Evolutionary conservation across 192 early-diverging fungal species (phyloP), one percentile per base, ranked within the genome.

Genomic region (Rhizophagus clarus): DNA sequence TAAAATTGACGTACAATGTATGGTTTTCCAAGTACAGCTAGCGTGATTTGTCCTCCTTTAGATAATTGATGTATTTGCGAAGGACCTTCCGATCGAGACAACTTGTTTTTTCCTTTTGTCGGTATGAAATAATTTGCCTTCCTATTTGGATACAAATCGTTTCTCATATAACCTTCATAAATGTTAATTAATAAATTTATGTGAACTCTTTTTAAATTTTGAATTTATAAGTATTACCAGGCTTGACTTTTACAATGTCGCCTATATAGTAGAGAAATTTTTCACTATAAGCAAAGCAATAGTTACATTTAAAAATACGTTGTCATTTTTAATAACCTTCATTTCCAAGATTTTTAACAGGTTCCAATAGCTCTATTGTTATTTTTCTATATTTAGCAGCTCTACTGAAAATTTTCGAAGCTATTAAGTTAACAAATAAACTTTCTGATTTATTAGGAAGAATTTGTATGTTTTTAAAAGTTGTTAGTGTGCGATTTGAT

Each of bases 111-210:
- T 6, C 68, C 68, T 24, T 4, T 40, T 56, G 15, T 56, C 11
- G 32, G 68, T 42, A 70, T 70, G 31, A 26, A 70, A 40, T 70
- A 70, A 37, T 70, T 70, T 7, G 68, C 68, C 22, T 24, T 37
- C 9, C 68, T 37, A n/a, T 40, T 34, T n/a, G 68, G 68, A 70
- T 70, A 70, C 22, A 70, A 40, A 22, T 37, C 37, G n/a, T 70
- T 31, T n/a, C 68, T 70, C 68, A 70, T 70, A 70, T 70, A 70
- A 15, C 68, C 68, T 70, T 42, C 15, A 42, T n/a, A 34, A 37
- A 40, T 32, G n/a, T n/a, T 22, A 40, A 70, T 22, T 9, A 9
- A 42, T 40, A 22, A 17, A 37, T 24, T n/a, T 37, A 37, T 7
- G 10, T 40, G 20, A 20, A 11, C 14, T 20, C 34, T 8, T 40